These are phyloP conservation scores for Phoenix roebelenii DNA, from an alignment of 176 grass and related monocot species.

Conservation along the genomic window DNA sequence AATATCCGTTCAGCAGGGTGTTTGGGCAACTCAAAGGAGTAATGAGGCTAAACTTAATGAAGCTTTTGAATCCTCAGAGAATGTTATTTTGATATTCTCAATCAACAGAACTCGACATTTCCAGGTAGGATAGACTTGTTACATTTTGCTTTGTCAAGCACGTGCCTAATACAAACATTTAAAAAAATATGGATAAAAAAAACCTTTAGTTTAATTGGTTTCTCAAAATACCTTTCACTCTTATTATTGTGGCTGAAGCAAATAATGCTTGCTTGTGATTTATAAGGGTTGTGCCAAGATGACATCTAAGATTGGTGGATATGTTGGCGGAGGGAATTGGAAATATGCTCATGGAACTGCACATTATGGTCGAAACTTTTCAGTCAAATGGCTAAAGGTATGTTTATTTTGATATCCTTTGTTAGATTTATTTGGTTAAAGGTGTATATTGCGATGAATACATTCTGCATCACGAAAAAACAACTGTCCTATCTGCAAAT, in stretches of 20 bases:
- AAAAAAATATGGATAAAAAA: too few species aligned
- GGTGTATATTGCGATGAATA: too few species aligned
- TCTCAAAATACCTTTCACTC: too few species aligned
- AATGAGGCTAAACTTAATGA: constrained; percentile 98
- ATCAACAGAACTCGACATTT: constrained; percentile 94
- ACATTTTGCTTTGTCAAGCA: too few species aligned
- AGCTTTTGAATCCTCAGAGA: constrained; percentile 94
- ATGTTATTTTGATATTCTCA: constrained; percentile 99
- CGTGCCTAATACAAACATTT: too few species aligned
- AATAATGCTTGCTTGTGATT: constrained; percentile 2
- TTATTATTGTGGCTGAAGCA: constrained; percentile 18
- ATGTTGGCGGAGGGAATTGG: constrained; percentile 95
- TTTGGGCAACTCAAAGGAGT: constrained; percentile 98
- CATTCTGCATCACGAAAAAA: too few species aligned
- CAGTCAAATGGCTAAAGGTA: constrained; percentile 98
- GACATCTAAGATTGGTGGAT: constrained; percentile 94
- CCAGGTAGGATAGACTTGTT: constrained; percentile 39
- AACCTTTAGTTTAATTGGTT: too few species aligned
- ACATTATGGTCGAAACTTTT: constrained; percentile 94
- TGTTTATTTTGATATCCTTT: constrained; percentile 11
- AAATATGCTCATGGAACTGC: constrained; percentile 98
- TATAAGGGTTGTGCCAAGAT: constrained; percentile 95
- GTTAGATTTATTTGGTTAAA: too few species aligned
- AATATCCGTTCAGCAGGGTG: constrained; percentile 95
- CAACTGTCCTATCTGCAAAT: too few species aligned